Evolutionary conservation across 2,329 filamentous ascomycete genomes (phyloP), one percentile per base, ranked within the genome.

Genomic region (Ophiostoma ips): DNA sequence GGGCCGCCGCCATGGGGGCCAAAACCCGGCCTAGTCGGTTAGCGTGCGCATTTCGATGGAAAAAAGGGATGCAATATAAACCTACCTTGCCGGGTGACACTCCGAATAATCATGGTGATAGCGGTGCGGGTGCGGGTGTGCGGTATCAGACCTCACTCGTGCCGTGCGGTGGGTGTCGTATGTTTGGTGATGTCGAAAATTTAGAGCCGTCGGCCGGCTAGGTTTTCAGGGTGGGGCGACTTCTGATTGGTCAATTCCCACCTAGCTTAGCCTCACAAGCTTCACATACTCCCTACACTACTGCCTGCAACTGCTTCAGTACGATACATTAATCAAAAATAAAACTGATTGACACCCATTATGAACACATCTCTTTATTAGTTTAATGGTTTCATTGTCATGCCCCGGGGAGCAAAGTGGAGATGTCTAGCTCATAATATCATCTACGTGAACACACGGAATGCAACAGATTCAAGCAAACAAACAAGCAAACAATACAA

Each of bases 81-180:
- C 69, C 59, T 65, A 78, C 76, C 70, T 62, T 76, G 68, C 72
- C 74, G 74, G 62, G 67, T 67, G 56, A 68, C 64, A 61, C 70
- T 77, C 67, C 75, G 71, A 57, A 76, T 58, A 59, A 78, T 76
- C 76, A 79, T 80, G 56, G 60, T 64, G 63, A 16, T 30, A 28
- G 61, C 55, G 53, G 55, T 55, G 38, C 19, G 41, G n/a, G 46
- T 5, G 21, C 21, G 31, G 16, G 12, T 35, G 45, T n/a, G 40
- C 40, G 30, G 10, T n/a, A 15, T 43, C 8, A 15, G 40, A n/a
- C n/a, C 40, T 43, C 40, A 16, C 33, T 48, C 15, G 33, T 30
- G 34, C n/a, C 21, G 24, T 21, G n/a, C 19, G 13, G 11, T 12
- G 2, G 3, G 12, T 28, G 33, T 36, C 19, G 44, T 16, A 28